phyloP scores from a whole-genome alignment of 768 basidiomycete genomes.

The Rhizopogon sp. region DNA sequence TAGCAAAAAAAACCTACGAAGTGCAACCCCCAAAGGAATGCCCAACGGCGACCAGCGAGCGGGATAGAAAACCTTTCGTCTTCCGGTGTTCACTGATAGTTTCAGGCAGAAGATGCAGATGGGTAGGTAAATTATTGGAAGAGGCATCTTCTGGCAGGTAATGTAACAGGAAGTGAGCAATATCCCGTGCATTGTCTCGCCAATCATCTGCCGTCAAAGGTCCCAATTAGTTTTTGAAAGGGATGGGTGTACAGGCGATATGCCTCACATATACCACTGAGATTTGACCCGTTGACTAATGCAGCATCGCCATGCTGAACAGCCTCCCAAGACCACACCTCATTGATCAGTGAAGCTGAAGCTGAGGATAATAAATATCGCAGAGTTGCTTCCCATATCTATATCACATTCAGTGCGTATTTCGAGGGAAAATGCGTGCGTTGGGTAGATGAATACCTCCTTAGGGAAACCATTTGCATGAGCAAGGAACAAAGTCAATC shows the following conservation, averaged over 20 bases:
- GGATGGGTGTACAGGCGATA: not conserved
- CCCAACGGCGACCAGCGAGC: slow-evolving; percentile 65
- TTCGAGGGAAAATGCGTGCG: not conserved
- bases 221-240: not conserved
- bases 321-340: slow-evolving; percentile 80
- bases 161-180: slow-evolving; percentile 65
- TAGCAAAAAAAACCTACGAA: slow-evolving; percentile 40
- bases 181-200: slow-evolving; percentile 72
- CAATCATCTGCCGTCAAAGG: slow-evolving; percentile 58
- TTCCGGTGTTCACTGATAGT: slow-evolving; percentile 38
- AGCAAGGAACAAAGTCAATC: slow-evolving; percentile 68
- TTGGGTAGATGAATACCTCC: slow-evolving; percentile 45
- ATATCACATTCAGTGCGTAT: not conserved
- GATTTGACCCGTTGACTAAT: slow-evolving; percentile 52
- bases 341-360: slow-evolving; percentile 43
- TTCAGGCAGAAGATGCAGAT: slow-evolving; percentile 43
- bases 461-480: slow-evolving; percentile 89
- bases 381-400: slow-evolving; percentile 83
- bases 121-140: slow-evolving; percentile 39
- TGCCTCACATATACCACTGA: slow-evolving; percentile 56
- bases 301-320: slow-evolving; percentile 82
- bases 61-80: slow-evolving; percentile 40
- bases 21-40: slow-evolving; percentile 85
- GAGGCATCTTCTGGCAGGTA: slow-evolving; percentile 50
- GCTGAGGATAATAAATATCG: slow-evolving; percentile 41